These are phyloP conservation scores for Sporothrix phasma DNA, from an alignment of 2,329 filamentous ascomycete species.

Conservation along the genomic window DNA sequence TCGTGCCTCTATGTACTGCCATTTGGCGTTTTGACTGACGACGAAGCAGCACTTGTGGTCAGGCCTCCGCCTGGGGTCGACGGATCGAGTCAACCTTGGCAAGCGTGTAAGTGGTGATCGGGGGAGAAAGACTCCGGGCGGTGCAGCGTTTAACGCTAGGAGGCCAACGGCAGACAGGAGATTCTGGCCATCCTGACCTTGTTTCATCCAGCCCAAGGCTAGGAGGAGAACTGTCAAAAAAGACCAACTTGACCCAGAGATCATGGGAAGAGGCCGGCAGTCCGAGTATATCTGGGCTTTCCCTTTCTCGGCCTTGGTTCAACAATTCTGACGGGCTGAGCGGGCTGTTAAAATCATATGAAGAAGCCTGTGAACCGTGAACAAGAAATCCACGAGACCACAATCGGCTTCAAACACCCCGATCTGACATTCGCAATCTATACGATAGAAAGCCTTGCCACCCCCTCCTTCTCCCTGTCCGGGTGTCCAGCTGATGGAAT, in stretches of 20 bases:
- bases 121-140: background rate
- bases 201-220: background rate
- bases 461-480: no score
- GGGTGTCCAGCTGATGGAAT: no score
- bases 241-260: background rate
- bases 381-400: background rate
- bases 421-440: background rate
- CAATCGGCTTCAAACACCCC: background rate
- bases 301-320: background rate
- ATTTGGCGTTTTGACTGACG: no score
- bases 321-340: no score
- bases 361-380: no score
- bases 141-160: background rate
- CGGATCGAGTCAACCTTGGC: no score
- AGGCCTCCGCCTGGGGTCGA: no score
- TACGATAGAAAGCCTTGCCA: no score
- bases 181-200: background rate
- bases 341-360: no score
- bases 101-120: background rate
- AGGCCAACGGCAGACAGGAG: background rate
- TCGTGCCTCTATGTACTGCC: no score
- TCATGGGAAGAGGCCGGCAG: background rate
- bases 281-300: background rate
- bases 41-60: no score
- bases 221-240: background rate